phyloP scores from a whole-genome alignment of 2,329 filamentous ascomycete genomes.

The Xylaria arbuscula region DNA sequence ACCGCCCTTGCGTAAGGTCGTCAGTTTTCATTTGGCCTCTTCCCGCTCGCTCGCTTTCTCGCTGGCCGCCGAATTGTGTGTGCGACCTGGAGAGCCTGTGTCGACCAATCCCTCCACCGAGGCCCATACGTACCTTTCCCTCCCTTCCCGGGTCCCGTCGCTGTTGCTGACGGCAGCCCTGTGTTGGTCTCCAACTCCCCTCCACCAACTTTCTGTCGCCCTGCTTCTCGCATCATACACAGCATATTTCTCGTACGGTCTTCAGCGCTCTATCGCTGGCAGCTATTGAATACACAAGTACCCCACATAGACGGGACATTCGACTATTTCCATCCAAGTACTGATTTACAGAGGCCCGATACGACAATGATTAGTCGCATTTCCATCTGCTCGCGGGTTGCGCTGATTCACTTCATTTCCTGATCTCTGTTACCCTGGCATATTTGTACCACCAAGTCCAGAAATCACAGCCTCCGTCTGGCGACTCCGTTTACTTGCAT shows the following conservation, averaged over 20 bases:
- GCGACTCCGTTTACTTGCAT: slow-evolving; percentile 32
- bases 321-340: slow-evolving; percentile 43
- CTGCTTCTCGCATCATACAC: slow-evolving; percentile 33
- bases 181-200: slow-evolving; percentile 39
- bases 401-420: slow-evolving; percentile 65
- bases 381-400: slow-evolving; percentile 62
- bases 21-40: slow-evolving; percentile 12
- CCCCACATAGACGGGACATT: slow-evolving; percentile 35
- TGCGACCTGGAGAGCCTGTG: slow-evolving; percentile 33
- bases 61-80: slow-evolving; percentile 31
- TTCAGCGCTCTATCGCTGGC: slow-evolving; percentile 29
- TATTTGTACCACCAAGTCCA: slow-evolving; percentile 40
- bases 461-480: slow-evolving; percentile 36
- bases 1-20: slow-evolving; percentile 16
- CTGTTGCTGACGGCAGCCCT: slow-evolving; percentile 45
- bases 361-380: slow-evolving; percentile 68
- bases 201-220: slow-evolving; percentile 35
- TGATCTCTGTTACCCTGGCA: slow-evolving; percentile 56
- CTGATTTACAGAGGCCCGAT: slow-evolving; percentile 53
- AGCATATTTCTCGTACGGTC: slow-evolving; percentile 29
- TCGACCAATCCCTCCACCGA: slow-evolving; percentile 36
- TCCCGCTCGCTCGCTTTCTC: slow-evolving; percentile 19
- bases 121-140: slow-evolving; percentile 27
- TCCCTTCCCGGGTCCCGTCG: slow-evolving; percentile 37
- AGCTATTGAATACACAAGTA: slow-evolving; percentile 27